Base-by-base conservation (phyloP, 1,139 yeast species). In the Magnusiomyces tetraspermus region DNA sequence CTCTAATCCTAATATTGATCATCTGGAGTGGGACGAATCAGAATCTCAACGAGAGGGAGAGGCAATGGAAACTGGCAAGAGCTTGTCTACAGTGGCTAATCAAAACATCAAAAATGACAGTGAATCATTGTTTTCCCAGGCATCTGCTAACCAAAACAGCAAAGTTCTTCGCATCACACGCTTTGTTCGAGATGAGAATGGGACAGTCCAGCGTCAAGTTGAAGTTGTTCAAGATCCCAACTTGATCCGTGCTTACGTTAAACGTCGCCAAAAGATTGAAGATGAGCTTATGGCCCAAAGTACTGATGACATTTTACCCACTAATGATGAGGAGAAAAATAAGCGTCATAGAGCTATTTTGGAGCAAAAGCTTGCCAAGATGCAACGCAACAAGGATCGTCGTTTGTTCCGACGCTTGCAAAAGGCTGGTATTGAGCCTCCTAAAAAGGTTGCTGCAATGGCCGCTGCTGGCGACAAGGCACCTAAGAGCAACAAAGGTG, bases 251-350 rank as follows among this genome's bases (percentile, higher is more conserved):
- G 92, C 96, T 1, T 92, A 92, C 66, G 76, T 90, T 56, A 81
- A 79, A 60, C 79, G 88, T 46, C 83, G 89, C 68, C 89, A 86
- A 65, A 80, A 78, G 61, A 73, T 84, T 51, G 95, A 88, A 61
- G 94, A 73, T 51, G 81, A 81, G 46, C 78, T 81, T 61, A 69
- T 80, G n/a, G 82, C 79, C 55, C 28, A 43, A 53, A 30, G 59
- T 3, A 66, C 68, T 6, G 92, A 85, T 53, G 84, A 83, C 48
- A 78, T 86, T 38, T 79, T 81, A 31, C 85, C 95, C 1, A 85
- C 95, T 1, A 85, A 85, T 63, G 95, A 88, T 59, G 89, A 84
- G 53, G 96, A 89, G 63, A 80, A 83, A 61, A 90, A 90, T 67
- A 78, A 79, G 67, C 80, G 88, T 60, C 79, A 87, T 59, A 80